phyloP scores from a whole-genome alignment of 1,284 basidiomycete genomes.

The Cryptococcus deneoformans region DNA sequence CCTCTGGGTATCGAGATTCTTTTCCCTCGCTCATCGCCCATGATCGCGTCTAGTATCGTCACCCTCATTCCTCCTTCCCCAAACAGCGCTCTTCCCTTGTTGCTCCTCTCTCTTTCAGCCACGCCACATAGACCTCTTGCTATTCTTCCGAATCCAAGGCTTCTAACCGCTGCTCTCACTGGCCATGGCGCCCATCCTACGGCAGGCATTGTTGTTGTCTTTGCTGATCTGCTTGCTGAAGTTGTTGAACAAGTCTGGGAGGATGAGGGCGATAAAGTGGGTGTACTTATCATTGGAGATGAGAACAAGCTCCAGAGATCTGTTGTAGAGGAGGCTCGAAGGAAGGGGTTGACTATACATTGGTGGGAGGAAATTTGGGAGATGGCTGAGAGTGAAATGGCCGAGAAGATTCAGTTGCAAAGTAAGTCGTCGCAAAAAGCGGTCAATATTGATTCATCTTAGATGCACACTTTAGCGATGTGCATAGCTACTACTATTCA shows the following conservation, averaged over 20 bases:
- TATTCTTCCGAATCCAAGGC: conserved; percentile 25
- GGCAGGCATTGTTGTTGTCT: conserved; percentile 35
- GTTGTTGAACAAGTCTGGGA: conserved; percentile 33
- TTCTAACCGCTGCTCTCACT: conserved; percentile 22
- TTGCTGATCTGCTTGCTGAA: conserved; percentile 23
- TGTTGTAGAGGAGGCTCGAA: conserved; percentile 17
- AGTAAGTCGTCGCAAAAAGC: conserved; percentile 9
- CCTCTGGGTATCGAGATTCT: conserved; percentile 36
- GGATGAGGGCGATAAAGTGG: conserved; percentile 12
- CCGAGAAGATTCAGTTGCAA: conserved; percentile 2
- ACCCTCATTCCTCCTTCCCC: conserved; percentile 37
- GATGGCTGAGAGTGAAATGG: conserved; percentile 20
- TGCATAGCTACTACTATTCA: conserved; percentile 41
- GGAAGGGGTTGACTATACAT: conserved; percentile 27
- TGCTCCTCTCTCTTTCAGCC: conserved; percentile 36
- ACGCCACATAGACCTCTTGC: conserved; percentile 29
- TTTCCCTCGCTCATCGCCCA: conserved; percentile 27
- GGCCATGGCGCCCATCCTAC: conserved; percentile 18
- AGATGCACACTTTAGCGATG: conserved; percentile 21
- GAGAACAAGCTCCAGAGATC: conserved; percentile 11
- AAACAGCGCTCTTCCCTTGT: conserved; percentile 29
- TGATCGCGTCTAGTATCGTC: conserved; percentile 23
- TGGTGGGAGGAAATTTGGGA: conserved; percentile 47
- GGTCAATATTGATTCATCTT: conserved; percentile 4
- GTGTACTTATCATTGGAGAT: conserved; percentile 38